Conservation (phyloP, 805 yeast species). For the Myxozyma neglecta region DNA sequence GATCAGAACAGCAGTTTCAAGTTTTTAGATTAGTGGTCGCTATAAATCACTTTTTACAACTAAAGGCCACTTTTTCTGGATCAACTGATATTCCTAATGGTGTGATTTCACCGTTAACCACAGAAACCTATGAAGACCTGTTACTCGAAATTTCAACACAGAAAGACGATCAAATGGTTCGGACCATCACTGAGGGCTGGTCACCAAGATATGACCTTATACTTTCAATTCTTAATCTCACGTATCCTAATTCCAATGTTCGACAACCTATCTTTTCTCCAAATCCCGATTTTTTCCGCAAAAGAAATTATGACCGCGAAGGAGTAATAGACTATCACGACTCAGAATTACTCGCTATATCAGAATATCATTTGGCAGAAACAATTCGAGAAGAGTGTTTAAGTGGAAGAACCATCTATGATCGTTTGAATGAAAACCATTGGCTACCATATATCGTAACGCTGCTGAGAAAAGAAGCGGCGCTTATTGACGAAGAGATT, state of each 20-base stretch:
- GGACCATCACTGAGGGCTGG: slow-evolving; percentile 12
- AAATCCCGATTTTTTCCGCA: slow-evolving; percentile 3
- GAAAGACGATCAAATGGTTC: neutral
- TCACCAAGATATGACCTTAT: slow-evolving; percentile 21
- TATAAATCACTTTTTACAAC: slow-evolving; percentile 2
- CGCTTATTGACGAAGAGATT: too few species aligned
- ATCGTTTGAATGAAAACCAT: too few species aligned
- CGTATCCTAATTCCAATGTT: neutral
- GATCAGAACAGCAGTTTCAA: neutral
- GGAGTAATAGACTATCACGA: too few species aligned
- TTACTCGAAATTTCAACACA: neutral
- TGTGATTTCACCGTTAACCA: neutral
- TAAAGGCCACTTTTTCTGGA: neutral
- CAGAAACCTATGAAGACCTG: neutral
- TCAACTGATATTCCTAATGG: neutral
- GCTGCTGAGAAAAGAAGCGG: too few species aligned
- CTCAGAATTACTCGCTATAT: neutral
- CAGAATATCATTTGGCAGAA: slow-evolving; percentile 1
- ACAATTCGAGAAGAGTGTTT: neutral
- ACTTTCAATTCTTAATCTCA: slow-evolving; percentile 8
- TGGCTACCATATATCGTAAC: too few species aligned
- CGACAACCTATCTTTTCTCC: neutral
- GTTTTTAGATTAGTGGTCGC: slow-evolving; percentile 8
- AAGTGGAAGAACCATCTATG: too few species aligned
- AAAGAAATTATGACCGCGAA: too few species aligned